Percentiles rank a stretch among this genome's conserved stretches.
Evolutionary conservation across 805 yeast genomes (phyloP).

Genomic region (Candida incommunis): DNA sequence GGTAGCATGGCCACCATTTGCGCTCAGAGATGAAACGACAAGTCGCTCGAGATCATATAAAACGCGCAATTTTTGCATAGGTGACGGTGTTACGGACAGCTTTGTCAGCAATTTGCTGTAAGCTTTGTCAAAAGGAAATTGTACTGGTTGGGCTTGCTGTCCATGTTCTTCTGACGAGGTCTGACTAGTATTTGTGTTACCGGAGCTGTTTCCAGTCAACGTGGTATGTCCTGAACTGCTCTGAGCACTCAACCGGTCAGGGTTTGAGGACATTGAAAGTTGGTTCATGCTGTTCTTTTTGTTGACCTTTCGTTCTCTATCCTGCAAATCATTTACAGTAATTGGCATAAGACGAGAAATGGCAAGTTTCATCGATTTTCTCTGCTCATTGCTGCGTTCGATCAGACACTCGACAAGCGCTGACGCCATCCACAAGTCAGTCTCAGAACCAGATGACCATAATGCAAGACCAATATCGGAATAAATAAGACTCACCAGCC

Average conservation of each 20-base stretch:
- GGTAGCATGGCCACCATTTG: background rate
- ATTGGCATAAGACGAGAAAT: background rate
- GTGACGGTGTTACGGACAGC: conserved; percentile 15
- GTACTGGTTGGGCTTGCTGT: background rate
- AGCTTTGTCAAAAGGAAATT: conserved; percentile 13
- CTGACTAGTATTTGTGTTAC: background rate
- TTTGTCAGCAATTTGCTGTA: conserved; percentile 11
- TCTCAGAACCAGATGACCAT: conserved; percentile 19
- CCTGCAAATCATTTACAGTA: background rate
- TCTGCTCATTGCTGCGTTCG: background rate
- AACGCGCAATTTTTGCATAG: conserved; percentile 13
- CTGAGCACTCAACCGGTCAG: background rate
- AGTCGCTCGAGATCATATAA: conserved; percentile 14
- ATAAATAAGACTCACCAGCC: conserved; percentile 15
- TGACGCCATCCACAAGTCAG: conserved; percentile 18
- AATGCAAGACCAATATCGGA: conserved; percentile 19
- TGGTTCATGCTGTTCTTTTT: background rate
- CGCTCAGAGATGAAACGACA: conserved; percentile 13
- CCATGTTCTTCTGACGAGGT: too few species aligned
- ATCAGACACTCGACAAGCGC: background rate
- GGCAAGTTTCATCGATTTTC: background rate
- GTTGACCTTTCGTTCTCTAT: background rate
- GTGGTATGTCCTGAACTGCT: background rate
- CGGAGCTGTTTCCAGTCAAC: background rate
- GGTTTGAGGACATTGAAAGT: background rate